Conservation (phyloP, 208 protist genomes). For the Acanthamoeba sp. region DNA sequence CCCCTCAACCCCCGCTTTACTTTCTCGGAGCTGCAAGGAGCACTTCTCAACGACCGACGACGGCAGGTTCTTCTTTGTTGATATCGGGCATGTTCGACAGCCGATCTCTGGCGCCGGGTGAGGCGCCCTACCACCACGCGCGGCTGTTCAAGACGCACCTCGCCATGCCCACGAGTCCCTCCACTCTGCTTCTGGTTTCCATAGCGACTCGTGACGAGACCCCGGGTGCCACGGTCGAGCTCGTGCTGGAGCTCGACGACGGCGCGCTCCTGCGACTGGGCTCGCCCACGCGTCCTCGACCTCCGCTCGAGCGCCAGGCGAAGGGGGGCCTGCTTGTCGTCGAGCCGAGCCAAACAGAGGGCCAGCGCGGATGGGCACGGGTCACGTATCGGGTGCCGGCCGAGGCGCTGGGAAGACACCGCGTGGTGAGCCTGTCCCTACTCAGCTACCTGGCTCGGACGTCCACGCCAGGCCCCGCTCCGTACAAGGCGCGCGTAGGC, state of each 20-base stretch:
- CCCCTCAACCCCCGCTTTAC: no score
- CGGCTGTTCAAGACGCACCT: conserved; percentile 40
- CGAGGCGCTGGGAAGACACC: not conserved
- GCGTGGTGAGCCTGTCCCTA: not conserved
- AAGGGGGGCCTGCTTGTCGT: not conserved
- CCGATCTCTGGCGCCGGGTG: not conserved
- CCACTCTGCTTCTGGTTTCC: not conserved
- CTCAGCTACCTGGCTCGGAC: not conserved
- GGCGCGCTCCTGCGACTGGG: not conserved
- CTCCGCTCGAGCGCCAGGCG: not conserved
- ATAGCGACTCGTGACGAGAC: not conserved
- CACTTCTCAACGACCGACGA: not conserved
- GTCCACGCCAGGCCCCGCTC: not conserved
- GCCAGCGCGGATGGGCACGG: not conserved
- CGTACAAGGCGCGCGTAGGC: conserved; percentile 18
- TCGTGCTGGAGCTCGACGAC: conserved; percentile 5
- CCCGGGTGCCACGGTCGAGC: not conserved
- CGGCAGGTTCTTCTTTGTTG: not conserved
- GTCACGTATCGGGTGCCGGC: not conserved
- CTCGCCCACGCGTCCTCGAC: not conserved
- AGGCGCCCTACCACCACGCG: not conserved
- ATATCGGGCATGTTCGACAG: not conserved
- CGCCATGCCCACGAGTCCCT: not conserved
- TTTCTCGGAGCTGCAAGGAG: not conserved
- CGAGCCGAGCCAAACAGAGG: not conserved